phyloP scores from a whole-genome alignment of 129 eudicot genomes.

The Centella asiatica region DNA sequence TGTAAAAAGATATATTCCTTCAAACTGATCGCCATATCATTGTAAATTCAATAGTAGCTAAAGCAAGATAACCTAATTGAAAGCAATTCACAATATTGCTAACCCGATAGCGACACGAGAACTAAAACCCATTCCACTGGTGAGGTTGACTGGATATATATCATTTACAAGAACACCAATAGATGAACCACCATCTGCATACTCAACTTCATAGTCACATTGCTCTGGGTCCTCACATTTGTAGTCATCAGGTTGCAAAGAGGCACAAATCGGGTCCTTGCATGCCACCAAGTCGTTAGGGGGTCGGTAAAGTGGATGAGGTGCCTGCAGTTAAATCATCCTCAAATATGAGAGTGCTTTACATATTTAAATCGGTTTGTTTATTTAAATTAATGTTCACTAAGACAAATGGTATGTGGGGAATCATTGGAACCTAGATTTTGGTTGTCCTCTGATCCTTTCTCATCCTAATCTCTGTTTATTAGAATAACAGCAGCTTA shows the following conservation, averaged over 20 bases:
- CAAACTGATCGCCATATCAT: neutral
- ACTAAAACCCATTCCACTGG: slow-evolving; percentile 48
- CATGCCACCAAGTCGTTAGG: slow-evolving; percentile 66
- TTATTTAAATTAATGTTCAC: neutral
- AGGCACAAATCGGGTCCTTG: slow-evolving; percentile 81
- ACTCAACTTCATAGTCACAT: slow-evolving; percentile 91
- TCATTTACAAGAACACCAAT: slow-evolving; percentile 81
- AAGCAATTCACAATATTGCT: slow-evolving; percentile 5
- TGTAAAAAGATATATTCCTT: neutral
- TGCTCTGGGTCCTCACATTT: slow-evolving; percentile 72
- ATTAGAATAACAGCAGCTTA: neutral
- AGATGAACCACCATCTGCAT: slow-evolving; percentile 97
- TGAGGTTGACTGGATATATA: slow-evolving; percentile 55
- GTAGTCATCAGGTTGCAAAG: slow-evolving; percentile 61
- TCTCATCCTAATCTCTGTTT: neutral
- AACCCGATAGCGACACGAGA: slow-evolving; percentile 84
- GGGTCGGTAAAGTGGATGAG: slow-evolving; percentile 77
- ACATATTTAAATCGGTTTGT: neutral
- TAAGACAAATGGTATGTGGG: neutral
- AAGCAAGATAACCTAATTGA: neutral
- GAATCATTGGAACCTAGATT: too few species aligned
- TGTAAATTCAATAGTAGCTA: neutral
- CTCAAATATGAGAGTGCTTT: neutral
- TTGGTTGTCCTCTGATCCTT: neutral
- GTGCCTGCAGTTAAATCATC: slow-evolving; percentile 40